Conservation (phyloP, 2,329 filamentous ascomycete genomes). For the Cadophora malorum region DNA sequence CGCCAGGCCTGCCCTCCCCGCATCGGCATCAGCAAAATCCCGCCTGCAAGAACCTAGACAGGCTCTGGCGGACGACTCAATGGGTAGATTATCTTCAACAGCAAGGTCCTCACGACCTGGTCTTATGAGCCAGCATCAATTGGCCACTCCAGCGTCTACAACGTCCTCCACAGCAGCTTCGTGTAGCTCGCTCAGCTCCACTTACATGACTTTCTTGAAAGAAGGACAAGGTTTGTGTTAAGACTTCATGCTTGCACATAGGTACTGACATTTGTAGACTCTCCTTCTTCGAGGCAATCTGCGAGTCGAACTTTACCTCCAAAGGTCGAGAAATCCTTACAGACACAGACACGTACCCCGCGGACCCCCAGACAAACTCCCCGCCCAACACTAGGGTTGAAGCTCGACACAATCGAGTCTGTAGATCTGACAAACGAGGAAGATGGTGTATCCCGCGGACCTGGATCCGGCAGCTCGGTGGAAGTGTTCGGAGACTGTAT, state of each 20-base stretch:
- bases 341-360: conserved; percentile 37
- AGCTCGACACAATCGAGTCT: conserved; percentile 38
- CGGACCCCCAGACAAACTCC: conserved; percentile 45
- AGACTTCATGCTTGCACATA: background rate
- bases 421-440: conserved; percentile 45
- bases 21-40: conserved; percentile 30
- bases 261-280: conserved; percentile 31
- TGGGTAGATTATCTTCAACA: conserved; percentile 43
- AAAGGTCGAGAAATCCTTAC: conserved; percentile 35
- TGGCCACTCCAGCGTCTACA: conserved; percentile 44
- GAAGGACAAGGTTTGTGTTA: conserved; percentile 21
- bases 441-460: conserved; percentile 24
- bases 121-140: conserved; percentile 42
- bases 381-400: conserved; percentile 29
- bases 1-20: conserved; percentile 35
- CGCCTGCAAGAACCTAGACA: conserved; percentile 26
- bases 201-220: conserved; percentile 36
- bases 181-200: conserved; percentile 31
- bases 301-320: conserved; percentile 26
- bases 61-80: conserved; percentile 33
- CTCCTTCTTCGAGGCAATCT: conserved; percentile 34
- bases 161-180: conserved; percentile 34
- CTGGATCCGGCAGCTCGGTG: conserved; percentile 39
- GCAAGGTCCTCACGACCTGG: conserved; percentile 37
- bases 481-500: conserved; percentile 34